phyloP scores from a whole-genome alignment of 225 moss, liverwort and hornwort genomes.

The Marchantia polymorpha region DNA sequence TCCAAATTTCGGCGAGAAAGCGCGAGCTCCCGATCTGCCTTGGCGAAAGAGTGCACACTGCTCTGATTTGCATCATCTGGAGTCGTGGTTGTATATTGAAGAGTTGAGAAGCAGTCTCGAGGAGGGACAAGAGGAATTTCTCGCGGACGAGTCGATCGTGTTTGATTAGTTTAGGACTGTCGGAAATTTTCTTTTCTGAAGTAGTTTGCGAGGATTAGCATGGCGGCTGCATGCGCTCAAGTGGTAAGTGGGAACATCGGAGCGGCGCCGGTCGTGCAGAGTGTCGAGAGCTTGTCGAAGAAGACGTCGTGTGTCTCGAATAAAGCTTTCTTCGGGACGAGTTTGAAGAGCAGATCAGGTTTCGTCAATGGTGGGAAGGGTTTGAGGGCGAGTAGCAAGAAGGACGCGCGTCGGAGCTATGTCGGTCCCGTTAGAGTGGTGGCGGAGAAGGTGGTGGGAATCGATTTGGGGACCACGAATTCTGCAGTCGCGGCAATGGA shows the following conservation, averaged over 20 bases:
- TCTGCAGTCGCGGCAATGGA: constrained; percentile 98
- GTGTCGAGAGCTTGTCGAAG: not conserved
- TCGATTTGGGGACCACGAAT: constrained; percentile 93
- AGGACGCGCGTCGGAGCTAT: constrained; percentile 12
- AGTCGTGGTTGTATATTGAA: too few species aligned
- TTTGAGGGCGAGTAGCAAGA: constrained; percentile 54
- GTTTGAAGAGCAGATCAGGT: constrained; percentile 52
- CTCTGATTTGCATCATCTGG: not conserved
- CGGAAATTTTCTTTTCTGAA: not conserved
- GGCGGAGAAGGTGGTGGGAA: constrained; percentile 96
- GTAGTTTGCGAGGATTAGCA: not conserved
- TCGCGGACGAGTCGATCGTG: too few species aligned
- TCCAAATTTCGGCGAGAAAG: not conserved
- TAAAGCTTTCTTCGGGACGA: constrained; percentile 73
- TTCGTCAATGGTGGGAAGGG: constrained; percentile 53
- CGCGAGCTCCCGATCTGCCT: too few species aligned
- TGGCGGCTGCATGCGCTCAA: constrained; percentile 1
- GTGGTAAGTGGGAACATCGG: not conserved
- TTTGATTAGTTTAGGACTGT: not conserved
- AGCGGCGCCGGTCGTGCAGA: too few species aligned
- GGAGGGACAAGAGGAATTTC: too few species aligned
- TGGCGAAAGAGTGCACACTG: not conserved
- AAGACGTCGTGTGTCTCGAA: constrained; percentile 8
- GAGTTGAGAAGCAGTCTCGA: too few species aligned
- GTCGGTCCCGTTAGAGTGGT: constrained; percentile 71